Base-by-base conservation (phyloP, 2,329 filamentous ascomycete species). In the Penicillium sp. region DNA sequence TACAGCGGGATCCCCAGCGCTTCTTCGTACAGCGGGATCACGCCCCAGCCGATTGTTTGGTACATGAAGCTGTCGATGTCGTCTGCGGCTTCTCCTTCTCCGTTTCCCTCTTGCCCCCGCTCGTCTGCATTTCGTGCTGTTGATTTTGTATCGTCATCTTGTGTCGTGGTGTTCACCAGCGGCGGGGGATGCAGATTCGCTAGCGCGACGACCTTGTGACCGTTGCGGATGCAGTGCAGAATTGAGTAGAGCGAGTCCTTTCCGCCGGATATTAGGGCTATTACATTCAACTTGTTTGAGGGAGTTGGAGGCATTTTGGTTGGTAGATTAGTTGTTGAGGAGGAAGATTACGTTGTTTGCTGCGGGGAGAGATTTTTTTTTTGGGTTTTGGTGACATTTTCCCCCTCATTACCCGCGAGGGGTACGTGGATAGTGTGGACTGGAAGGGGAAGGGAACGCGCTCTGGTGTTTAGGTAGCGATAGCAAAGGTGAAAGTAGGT, bases 41-140 rank as follows among this genome's bases (percentile, higher is more conserved):
- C 82, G 61, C 88, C 85, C 78, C 98, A 92, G 13, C 95, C 95
- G 63, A 97, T 91, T 3, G 95, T 99, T 82, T 99, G 95, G 82
- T 98, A 99, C 95, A 99, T 99, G 88, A 95, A 98, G 81, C 93
- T 97, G 78, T 99, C 92, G 70, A 96, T 84, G 76, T 98, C 91
- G 60, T 84, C 79, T 65, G 75, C 81, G 52, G 71, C 75, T 51
- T 82, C 74, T 11, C 64, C 68, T 51, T 69, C 60, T 8, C 60
- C 48, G 35, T 66, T 59, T 8, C 64, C 44, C 53, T 56, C 63
- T 62, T 66, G 8, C 21, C 21, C 21, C 21, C 21, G 2, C 53
- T 44, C 23, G 29, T 51, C 11, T 65, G n/a, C 38, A 6, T 23
- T 13, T 30, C n/a, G 29, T 3, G 13, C 48, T n/a, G 8, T 23